These are phyloP conservation scores for Podospora pseudocomata DNA, from an alignment of 495 filamentous ascomycete species.

Conservation along the genomic window DNA sequence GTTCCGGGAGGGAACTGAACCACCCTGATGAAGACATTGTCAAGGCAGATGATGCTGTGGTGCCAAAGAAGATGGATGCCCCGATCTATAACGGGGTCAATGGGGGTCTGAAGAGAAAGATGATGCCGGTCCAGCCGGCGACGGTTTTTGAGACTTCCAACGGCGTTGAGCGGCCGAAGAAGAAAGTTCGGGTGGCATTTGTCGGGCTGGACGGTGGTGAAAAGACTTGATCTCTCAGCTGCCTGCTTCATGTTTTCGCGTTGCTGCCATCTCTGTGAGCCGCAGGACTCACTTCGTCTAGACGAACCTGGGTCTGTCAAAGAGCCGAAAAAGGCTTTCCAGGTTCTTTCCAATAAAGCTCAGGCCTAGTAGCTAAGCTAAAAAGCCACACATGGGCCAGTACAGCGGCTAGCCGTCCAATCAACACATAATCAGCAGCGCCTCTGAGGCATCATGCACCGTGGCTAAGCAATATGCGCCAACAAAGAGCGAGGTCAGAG, in stretches of 20 bases:
- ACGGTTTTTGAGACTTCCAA: not conserved
- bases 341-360: not conserved
- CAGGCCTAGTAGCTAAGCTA: not conserved
- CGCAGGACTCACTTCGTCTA: not conserved
- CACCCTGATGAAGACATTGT: constrained; percentile 40
- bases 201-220: not conserved
- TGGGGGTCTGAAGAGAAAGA: not conserved
- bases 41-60: constrained; percentile 3
- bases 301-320: not conserved
- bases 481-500: not conserved
- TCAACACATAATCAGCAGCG: not conserved
- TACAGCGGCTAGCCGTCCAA: not conserved
- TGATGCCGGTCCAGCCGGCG: not conserved
- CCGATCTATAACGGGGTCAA: not conserved
- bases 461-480: not conserved
- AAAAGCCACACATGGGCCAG: not conserved
- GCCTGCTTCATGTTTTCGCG: not conserved
- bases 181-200: not conserved
- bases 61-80: not conserved
- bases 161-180: not conserved
- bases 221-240: not conserved
- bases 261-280: not conserved
- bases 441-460: not conserved
- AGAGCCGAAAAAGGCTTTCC: not conserved
- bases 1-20: constrained; percentile 30